A percentile compares a stretch with the other conserved stretches of the same genome.
These are phyloP conservation scores for Corylus heterophylla DNA, from an alignment of 306 rosid genomes.

Conservation along the genomic window DNA sequence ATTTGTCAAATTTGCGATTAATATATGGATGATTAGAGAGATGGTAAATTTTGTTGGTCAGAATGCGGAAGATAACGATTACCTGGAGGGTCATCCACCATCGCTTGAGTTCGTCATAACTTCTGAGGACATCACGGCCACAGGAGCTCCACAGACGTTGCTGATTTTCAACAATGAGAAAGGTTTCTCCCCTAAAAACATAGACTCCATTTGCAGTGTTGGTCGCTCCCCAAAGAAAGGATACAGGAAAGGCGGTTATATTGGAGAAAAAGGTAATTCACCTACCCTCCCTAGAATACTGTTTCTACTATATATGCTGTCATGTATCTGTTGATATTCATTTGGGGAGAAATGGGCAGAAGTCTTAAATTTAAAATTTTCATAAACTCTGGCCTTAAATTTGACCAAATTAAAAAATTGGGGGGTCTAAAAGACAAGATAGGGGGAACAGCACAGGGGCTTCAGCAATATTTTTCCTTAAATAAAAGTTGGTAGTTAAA, in stretches of 20 bases:
- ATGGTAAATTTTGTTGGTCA: slow-evolving; percentile 12
- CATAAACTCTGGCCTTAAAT: too few relatives aligned
- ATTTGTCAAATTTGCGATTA: neutral
- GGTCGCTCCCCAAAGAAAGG: slow-evolving; percentile 82
- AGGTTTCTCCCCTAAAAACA: slow-evolving; percentile 59
- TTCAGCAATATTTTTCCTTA: too few relatives aligned
- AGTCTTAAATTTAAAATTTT: too few relatives aligned
- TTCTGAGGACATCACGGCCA: slow-evolving; percentile 58
- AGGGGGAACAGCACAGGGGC: too few relatives aligned
- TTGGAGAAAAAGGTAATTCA: slow-evolving; percentile 76
- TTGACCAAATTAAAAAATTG: too few relatives aligned
- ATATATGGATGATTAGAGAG: neutral
- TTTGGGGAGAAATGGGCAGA: too few relatives aligned
- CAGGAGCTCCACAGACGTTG: slow-evolving; percentile 66
- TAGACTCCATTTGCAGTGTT: slow-evolving; percentile 76
- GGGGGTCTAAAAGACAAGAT: too few relatives aligned
- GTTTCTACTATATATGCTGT: too few relatives aligned
- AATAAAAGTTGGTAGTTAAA: neutral
- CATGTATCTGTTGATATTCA: too few relatives aligned
- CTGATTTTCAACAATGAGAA: slow-evolving; percentile 70
- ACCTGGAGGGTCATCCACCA: slow-evolving; percentile 27
- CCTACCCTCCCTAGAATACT: too few relatives aligned
- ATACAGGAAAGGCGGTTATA: slow-evolving; percentile 63
- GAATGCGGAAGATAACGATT: slow-evolving; percentile 87
- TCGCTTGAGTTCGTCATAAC: slow-evolving; percentile 65